Conservation (phyloP, 2,329 filamentous ascomycete genomes). For the Botrytis paeoniae region DNA sequence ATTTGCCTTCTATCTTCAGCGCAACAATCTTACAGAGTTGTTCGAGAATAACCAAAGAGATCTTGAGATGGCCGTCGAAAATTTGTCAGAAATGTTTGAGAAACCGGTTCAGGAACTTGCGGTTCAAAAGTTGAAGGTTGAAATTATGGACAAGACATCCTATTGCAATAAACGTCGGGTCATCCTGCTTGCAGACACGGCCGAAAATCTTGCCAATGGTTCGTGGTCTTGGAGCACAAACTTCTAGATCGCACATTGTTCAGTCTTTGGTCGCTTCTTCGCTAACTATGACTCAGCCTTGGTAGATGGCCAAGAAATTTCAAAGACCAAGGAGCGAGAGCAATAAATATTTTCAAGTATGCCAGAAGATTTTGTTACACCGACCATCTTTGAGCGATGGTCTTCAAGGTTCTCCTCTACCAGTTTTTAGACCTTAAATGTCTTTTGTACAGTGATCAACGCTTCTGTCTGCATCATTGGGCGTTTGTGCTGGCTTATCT, state of each 20-base stretch:
- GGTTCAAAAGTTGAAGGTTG: slow-evolving; percentile 86
- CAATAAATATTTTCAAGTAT: not conserved
- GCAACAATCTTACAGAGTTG: slow-evolving; percentile 94
- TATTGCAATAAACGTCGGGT: slow-evolving; percentile 93
- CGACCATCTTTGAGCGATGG: not conserved
- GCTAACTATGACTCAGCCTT: not conserved
- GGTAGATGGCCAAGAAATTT: not conserved
- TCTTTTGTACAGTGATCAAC: slow-evolving; percentile 9
- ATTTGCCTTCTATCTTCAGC: slow-evolving; percentile 94
- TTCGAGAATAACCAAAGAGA: slow-evolving; percentile 99
- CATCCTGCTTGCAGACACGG: slow-evolving; percentile 87
- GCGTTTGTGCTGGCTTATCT: not conserved
- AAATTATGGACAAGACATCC: slow-evolving; percentile 97
- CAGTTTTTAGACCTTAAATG: not conserved
- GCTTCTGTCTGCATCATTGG: not conserved
- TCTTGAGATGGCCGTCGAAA: slow-evolving; percentile 94
- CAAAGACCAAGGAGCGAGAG: not conserved
- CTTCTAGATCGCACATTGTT: slow-evolving; percentile 11
- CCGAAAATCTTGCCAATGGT: slow-evolving; percentile 87
- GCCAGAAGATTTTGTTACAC: slow-evolving; percentile 7
- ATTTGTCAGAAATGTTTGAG: slow-evolving; percentile 98
- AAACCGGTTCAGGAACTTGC: slow-evolving; percentile 87
- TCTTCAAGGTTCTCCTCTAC: not conserved
- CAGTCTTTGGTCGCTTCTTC: not conserved
- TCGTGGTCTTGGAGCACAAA: slow-evolving; percentile 41